phyloP scores from a whole-genome alignment of 176 grass and related monocot species.

The Metroxylon sagu region DNA sequence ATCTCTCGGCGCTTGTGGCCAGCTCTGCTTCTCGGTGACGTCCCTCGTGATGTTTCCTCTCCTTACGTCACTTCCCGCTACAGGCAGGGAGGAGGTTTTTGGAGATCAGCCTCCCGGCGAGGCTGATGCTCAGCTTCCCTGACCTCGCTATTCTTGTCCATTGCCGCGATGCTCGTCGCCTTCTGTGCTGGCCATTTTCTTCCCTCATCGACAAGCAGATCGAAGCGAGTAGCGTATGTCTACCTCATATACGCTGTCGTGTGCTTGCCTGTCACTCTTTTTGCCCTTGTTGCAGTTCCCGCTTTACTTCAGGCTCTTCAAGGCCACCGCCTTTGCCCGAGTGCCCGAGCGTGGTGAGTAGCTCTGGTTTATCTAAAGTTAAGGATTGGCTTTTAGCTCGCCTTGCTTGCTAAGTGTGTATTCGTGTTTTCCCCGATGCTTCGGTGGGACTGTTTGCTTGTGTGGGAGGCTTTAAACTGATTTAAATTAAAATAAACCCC shows the following conservation, averaged over 20 bases:
- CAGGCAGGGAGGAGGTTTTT: conserved; percentile 19
- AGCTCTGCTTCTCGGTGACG: conserved; percentile 27
- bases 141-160: conserved; percentile 19
- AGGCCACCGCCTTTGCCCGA: conserved; percentile 2
- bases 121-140: conserved; percentile 16
- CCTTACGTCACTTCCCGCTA: conserved; percentile 19
- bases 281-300: conserved; percentile 9
- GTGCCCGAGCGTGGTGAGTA: conserved; percentile 10
- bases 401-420: no score
- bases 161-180: conserved; percentile 9
- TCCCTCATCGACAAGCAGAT: background rate
- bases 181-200: conserved; percentile 22
- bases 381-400: no score
- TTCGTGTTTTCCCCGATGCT: no score
- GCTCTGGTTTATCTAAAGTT: background rate
- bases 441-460: no score
- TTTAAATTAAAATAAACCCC: no score
- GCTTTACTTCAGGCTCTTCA: conserved; percentile 13
- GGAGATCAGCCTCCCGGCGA: background rate
- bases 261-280: conserved; percentile 16
- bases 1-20: conserved; percentile 12
- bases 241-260: conserved; percentile 15
- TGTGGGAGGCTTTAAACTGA: no score
- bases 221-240: conserved; percentile 2
- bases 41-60: conserved; percentile 25